Evolutionary conservation across 139 green algal species (phyloP).

Genomic region (Chlorella sp.): DNA sequence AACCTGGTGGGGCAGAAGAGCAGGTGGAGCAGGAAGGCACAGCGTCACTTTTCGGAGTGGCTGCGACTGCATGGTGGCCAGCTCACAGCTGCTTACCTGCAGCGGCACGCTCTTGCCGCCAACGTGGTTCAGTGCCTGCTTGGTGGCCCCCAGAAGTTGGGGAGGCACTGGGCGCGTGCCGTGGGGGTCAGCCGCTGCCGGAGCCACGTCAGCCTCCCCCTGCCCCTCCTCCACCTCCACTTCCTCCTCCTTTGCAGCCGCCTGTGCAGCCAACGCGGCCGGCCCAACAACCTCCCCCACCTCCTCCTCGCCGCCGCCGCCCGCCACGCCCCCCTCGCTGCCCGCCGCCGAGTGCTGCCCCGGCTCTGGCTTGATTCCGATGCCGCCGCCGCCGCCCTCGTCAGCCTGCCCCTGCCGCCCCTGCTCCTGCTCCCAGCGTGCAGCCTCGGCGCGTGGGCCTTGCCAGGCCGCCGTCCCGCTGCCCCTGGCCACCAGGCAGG

Average conservation of each 20-base stretch:
- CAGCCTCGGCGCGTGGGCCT: neutral
- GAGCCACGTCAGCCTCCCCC: neutral
- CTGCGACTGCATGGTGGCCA: neutral
- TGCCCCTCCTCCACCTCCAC: neutral
- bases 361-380: neutral
- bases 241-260: neutral
- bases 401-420: neutral
- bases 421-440: neutral
- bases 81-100: neutral
- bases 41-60: neutral
- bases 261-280: neutral
- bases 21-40: neutral
- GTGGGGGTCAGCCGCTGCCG: neutral
- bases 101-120: slow-evolving; percentile 6
- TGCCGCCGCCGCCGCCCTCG: neutral
- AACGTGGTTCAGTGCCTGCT: neutral
- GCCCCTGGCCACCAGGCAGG: neutral
- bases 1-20: neutral
- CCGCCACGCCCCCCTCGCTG: neutral
- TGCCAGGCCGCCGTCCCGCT: neutral
- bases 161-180: slow-evolving; percentile 7
- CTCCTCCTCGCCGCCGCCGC: neutral
- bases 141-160: neutral
- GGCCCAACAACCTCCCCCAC: neutral
- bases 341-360: neutral